Evolutionary conservation across 805 yeast species (phyloP).

Genomic region (Hanseniaspora lachancei): DNA sequence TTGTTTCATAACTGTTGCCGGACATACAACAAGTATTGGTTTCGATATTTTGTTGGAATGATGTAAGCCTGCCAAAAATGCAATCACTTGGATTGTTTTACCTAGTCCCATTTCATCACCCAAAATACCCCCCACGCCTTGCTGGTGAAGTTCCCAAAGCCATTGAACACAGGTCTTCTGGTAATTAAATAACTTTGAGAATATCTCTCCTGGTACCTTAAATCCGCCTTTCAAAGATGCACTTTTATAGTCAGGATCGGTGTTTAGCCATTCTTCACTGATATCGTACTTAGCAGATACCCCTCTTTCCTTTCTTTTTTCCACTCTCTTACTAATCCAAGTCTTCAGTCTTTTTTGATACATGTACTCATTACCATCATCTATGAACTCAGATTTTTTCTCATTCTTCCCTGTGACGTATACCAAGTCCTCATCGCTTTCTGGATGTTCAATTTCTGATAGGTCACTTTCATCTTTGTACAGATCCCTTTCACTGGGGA

Average conservation of each 20-base stretch:
- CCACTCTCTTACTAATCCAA: conserved; percentile 48
- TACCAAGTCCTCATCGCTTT: conserved; percentile 13
- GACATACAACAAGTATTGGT: conserved; percentile 82
- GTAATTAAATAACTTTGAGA: conserved; percentile 74
- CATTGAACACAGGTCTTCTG: conserved; percentile 96
- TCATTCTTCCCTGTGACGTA: conserved; percentile 16
- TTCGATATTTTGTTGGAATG: conserved; percentile 60
- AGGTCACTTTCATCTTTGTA: conserved; percentile 18
- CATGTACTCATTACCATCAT: conserved; percentile 67
- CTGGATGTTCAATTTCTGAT: conserved; percentile 16
- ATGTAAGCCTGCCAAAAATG: conserved; percentile 83
- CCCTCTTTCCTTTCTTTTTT: conserved; percentile 21
- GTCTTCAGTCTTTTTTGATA: conserved; percentile 47
- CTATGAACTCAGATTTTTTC: conserved; percentile 28
- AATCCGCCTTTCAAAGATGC: conserved; percentile 59
- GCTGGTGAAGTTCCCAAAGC: conserved; percentile 88
- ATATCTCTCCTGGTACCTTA: conserved; percentile 79
- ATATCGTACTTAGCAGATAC: conserved; percentile 16
- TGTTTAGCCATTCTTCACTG: conserved; percentile 50
- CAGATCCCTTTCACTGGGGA: conserved; percentile 18
- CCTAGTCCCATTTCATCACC: conserved; percentile 99
- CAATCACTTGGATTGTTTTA: conserved; percentile 82
- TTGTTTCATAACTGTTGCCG: conserved; percentile 90
- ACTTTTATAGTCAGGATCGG: conserved; percentile 68
- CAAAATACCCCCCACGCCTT: conserved; percentile 83